Conservation (phyloP, 805 yeast genomes). For the Kazachstania martiniae region DNA sequence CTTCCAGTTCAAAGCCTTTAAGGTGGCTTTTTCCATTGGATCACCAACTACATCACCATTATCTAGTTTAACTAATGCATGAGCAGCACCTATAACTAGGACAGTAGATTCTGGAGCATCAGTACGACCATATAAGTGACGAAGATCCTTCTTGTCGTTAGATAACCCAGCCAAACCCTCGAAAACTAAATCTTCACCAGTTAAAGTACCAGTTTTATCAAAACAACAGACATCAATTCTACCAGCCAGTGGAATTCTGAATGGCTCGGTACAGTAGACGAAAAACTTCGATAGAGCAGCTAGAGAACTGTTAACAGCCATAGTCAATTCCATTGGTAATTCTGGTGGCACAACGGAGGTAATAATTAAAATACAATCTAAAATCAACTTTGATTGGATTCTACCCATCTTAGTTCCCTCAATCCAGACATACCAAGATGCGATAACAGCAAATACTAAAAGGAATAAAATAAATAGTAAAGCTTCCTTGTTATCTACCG, state of each 20-base stretch:
- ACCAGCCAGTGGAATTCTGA: slow-evolving; percentile 95
- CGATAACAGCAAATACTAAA: slow-evolving; percentile 84
- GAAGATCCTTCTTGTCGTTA: slow-evolving; percentile 35
- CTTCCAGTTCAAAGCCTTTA: slow-evolving; percentile 77
- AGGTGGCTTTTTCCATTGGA: slow-evolving; percentile 97
- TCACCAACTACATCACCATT: slow-evolving; percentile 98
- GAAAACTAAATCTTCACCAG: slow-evolving; percentile 91
- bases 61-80: slow-evolving; percentile 86
- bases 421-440: slow-evolving; percentile 96
- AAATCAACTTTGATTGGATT: slow-evolving; percentile 80
- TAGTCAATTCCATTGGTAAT: slow-evolving; percentile 95
- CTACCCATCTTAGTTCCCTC: slow-evolving; percentile 96
- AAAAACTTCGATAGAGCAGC: slow-evolving; percentile 79
- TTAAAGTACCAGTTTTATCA: slow-evolving; percentile 95
- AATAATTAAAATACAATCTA: slow-evolving; percentile 90
- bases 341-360: slow-evolving; percentile 99
- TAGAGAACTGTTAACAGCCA: slow-evolving; percentile 92
- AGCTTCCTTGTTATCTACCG: slow-evolving; percentile 92
- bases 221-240: slow-evolving; percentile 97
- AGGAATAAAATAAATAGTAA: slow-evolving; percentile 84
- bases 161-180: slow-evolving; percentile 89
- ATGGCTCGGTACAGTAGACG: slow-evolving; percentile 96
- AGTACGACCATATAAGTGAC: slow-evolving; percentile 38
- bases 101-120: slow-evolving; percentile 64
- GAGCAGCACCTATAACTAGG: slow-evolving; percentile 83